These are phyloP conservation scores for Fraxinus excelsior DNA, from an alignment of 257 asterid species.

Conservation along the genomic window DNA sequence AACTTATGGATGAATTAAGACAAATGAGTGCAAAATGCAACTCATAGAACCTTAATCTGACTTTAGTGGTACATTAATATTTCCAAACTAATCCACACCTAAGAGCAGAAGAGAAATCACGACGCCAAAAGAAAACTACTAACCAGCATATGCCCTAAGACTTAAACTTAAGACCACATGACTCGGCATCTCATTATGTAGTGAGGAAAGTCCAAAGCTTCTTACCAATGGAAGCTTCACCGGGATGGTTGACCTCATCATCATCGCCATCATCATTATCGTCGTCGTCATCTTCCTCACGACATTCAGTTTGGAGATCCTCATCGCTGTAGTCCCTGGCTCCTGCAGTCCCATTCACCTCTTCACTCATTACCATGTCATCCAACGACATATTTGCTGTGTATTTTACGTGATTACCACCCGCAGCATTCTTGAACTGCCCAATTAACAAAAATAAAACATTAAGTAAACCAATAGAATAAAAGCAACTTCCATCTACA, in stretches of 20 bases:
- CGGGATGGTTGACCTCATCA: conserved; percentile 74
- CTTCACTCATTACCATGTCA: conserved; percentile 54
- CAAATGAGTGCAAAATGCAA: conserved; percentile 20
- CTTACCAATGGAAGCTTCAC: conserved; percentile 88
- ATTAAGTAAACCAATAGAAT: background rate
- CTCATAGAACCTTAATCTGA: conserved; percentile 29
- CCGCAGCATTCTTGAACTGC: conserved; percentile 50
- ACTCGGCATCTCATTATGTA: conserved; percentile 42
- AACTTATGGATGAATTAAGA: conserved; percentile 23
- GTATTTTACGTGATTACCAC: conserved; percentile 28
- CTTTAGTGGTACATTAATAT: conserved; percentile 19
- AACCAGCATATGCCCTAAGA: conserved; percentile 12
- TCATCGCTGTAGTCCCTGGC: conserved; percentile 32
- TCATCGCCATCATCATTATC: conserved; percentile 45
- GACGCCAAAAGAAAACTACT: conserved; percentile 7
- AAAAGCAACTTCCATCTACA: background rate
- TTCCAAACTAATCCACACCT: conserved; percentile 43
- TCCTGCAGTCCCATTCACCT: conserved; percentile 57
- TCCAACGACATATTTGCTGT: conserved; percentile 32
- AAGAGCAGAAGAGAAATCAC: conserved; percentile 21
- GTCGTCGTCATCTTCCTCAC: conserved; percentile 40
- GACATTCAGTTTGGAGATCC: conserved; percentile 41
- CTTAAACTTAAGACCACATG: conserved; percentile 22
- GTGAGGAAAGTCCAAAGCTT: conserved; percentile 93
- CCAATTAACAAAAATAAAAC: conserved; percentile 25